Percentiles rank a stretch among this genome's conserved stretches.
phyloP scores from a whole-genome alignment of 345 rosid genomes.

The Sonneratia caseolaris region DNA sequence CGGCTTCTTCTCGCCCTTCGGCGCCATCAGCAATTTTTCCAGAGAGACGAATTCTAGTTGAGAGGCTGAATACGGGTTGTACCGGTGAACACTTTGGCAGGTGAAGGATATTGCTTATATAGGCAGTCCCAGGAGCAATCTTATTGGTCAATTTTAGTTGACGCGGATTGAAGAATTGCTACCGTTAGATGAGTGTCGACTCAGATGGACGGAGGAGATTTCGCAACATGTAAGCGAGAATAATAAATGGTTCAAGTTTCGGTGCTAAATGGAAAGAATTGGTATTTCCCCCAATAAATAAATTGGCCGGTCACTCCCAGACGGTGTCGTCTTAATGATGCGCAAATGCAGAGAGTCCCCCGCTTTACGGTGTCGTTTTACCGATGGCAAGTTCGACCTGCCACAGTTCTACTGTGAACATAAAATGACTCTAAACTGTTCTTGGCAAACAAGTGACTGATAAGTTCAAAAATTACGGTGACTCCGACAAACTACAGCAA shows the following conservation, averaged over 20 bases:
- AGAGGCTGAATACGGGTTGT: neutral
- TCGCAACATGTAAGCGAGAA: neutral
- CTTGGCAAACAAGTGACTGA: neutral
- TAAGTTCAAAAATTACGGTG: neutral
- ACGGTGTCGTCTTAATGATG: neutral
- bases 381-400: too few species aligned
- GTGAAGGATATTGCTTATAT: neutral
- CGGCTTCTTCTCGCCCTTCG: slow-evolving; percentile 19
- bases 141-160: neutral
- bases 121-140: neutral
- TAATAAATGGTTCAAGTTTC: too few species aligned
- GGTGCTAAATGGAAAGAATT: neutral
- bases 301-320: neutral
- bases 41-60: neutral
- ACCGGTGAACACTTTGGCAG: neutral
- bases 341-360: too few species aligned
- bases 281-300: neutral
- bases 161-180: neutral
- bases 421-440: neutral
- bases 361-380: too few species aligned
- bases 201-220: neutral
- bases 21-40: slow-evolving; percentile 3
- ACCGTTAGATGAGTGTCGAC: neutral
- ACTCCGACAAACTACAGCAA: neutral
- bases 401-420: neutral